Evolutionary conservation across 495 filamentous ascomycete genomes (phyloP).

Genomic region (Chaetomidium leptoderma): DNA sequence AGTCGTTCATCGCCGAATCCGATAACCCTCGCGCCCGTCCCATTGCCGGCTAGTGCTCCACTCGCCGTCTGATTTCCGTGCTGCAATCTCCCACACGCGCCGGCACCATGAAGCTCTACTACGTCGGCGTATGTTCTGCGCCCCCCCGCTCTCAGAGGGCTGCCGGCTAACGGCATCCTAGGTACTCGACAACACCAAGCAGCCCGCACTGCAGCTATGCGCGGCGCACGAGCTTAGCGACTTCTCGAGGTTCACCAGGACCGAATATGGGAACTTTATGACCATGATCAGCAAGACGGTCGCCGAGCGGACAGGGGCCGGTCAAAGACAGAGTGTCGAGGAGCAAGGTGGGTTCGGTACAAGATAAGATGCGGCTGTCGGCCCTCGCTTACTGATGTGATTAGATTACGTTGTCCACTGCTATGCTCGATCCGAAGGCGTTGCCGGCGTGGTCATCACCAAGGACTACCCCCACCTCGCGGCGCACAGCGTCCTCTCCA

Average conservation of each 20-base stretch:
- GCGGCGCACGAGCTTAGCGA: constrained; percentile 74
- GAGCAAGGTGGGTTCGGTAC: constrained; percentile 60
- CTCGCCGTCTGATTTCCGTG: not conserved
- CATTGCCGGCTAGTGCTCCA: constrained; percentile 5
- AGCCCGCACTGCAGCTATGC: constrained; percentile 76
- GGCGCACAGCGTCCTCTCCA: constrained; percentile 89
- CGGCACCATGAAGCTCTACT: constrained; percentile 83
- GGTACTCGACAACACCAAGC: constrained; percentile 37
- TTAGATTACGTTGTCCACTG: constrained; percentile 80
- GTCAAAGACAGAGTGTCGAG: constrained; percentile 85
- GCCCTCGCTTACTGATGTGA: not conserved
- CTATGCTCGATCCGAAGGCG: constrained; percentile 81
- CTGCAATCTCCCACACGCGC: constrained; percentile 1
- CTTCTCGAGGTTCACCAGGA: constrained; percentile 76
- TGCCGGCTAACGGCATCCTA: constrained; percentile 16
- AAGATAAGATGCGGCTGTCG: not conserved
- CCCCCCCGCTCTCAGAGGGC: not conserved
- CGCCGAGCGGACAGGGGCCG: constrained; percentile 79
- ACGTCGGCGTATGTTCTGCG: constrained; percentile 66
- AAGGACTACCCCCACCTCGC: constrained; percentile 85
- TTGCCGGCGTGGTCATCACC: constrained; percentile 83
- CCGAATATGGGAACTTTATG: constrained; percentile 65
- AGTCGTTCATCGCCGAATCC: constrained; percentile 6
- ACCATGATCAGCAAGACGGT: constrained; percentile 62
- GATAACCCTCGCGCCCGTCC: not conserved